phyloP scores from a whole-genome alignment of 139 green algal genomes.

The Picochlorum costavermella region DNA sequence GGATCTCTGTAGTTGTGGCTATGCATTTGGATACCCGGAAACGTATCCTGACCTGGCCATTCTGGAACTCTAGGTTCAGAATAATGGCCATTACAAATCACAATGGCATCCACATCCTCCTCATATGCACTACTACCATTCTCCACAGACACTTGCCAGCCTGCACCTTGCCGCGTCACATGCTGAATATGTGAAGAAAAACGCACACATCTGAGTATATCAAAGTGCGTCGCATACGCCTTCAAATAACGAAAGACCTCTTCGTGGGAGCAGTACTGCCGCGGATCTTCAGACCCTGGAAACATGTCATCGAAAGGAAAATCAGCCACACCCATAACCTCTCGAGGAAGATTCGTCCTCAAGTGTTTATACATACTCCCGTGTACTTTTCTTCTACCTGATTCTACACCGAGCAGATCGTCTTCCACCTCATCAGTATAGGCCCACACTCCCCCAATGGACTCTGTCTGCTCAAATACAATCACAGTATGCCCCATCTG shows the following conservation, averaged over 20 bases:
- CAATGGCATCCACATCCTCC: constrained; percentile 58
- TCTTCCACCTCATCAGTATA: constrained; percentile 38
- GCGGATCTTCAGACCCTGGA: constrained; percentile 19
- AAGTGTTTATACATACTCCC: constrained; percentile 55
- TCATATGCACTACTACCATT: constrained; percentile 2
- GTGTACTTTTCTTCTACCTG: constrained; percentile 23
- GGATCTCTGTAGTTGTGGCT: constrained; percentile 43
- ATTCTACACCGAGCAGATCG: constrained; percentile 19
- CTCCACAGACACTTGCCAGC: constrained; percentile 3
- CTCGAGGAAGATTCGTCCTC: constrained; percentile 67
- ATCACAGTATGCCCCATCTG: constrained; percentile 38
- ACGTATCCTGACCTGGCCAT: constrained; percentile 7
- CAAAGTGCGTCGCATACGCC: constrained; percentile 37
- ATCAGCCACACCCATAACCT: constrained; percentile 64
- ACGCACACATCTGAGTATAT: constrained; percentile 22
- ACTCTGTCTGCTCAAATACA: constrained; percentile 46
- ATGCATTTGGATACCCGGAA: constrained; percentile 24
- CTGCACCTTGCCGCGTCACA: not conserved
- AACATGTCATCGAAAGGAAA: constrained; percentile 47
- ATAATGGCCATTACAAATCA: constrained; percentile 69
- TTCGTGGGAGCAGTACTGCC: constrained; percentile 32
- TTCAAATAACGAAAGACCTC: constrained; percentile 47
- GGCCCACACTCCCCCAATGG: constrained; percentile 48
- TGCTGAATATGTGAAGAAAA: constrained; percentile 27
- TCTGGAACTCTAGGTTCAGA: constrained; percentile 38